Evolutionary conservation across 192 early-diverging fungal genomes (phyloP), one percentile per base, ranked within the genome.

Genomic region (Nowakowskiella sp.): DNA sequence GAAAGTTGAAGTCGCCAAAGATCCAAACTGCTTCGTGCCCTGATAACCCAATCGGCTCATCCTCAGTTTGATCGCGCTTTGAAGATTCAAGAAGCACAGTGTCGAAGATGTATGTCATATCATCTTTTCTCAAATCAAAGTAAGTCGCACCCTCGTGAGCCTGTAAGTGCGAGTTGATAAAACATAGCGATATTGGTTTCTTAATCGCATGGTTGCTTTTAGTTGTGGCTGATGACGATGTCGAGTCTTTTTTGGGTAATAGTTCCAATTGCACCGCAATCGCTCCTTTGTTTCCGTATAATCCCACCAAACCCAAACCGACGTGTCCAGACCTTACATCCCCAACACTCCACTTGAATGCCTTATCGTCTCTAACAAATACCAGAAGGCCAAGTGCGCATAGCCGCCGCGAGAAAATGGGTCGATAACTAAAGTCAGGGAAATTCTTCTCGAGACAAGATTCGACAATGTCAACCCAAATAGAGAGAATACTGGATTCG

Each of bases 281-380:
- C 31, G 56, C 61, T 21, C 67, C 67, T 39, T 70, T 70, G 58
- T 70, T 70, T 19, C 57, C 68, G 56, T 70, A 70, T 13, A 58
- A 23, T 24, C 67, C 67, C 34, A 52, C 26, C 23, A 70, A 27
- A 1, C 67, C 67, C 1, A 64, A 62, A 2, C 67, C 67, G 6
- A 66, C 48, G 2, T 19, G n/a, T n/a, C 62, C 67, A 4, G 53
- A 53, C 3, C 23, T 10, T 10, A 65, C 25, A 13, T 53, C 47
- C 4, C 31, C 32, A 4, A 47, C 47, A 21, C 24, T 25, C n/a
- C n/a, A n/a, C n/a, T n/a, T n/a, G n/a, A n/a, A n/a, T n/a, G n/a
- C n/a, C n/a, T n/a, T n/a, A 22, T 58, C 62, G 13, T 47, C 26
- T 7, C 57, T 54, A 16, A 60, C 51, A 33, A 66, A 61, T 6